phyloP scores from a whole-genome alignment of 2,329 filamentous ascomycete genomes.

The Botrytis aclada region DNA sequence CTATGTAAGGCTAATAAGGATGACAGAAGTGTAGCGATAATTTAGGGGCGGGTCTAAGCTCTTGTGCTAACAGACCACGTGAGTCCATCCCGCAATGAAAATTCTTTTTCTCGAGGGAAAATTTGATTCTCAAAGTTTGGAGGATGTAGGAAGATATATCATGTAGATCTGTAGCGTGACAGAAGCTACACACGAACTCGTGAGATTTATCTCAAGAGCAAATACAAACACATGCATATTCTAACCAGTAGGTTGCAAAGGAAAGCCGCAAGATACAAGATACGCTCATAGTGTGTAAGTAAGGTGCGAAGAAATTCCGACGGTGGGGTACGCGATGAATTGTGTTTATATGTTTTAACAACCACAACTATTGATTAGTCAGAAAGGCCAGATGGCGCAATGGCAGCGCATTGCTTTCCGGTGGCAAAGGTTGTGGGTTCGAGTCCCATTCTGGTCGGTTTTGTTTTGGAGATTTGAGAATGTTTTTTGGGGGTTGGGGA shows the following conservation, averaged over 20 bases:
- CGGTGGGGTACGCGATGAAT: background rate
- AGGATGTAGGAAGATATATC: background rate
- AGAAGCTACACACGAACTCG: background rate
- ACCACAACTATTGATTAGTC: accelerated
- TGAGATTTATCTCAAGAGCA: too few species aligned
- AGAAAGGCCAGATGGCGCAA: conserved; percentile 26
- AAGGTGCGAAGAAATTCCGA: background rate
- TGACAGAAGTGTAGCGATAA: too few species aligned
- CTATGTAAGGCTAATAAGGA: too few species aligned
- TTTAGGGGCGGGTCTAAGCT: background rate
- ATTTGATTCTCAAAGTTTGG: background rate
- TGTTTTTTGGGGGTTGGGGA: background rate
- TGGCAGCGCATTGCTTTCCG: conserved; percentile 35
- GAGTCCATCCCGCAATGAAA: background rate
- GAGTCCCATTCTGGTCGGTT: conserved; percentile 29
- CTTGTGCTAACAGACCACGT: background rate
- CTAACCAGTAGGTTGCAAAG: too few species aligned
- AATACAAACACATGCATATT: too few species aligned
- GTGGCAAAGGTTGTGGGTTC: conserved; percentile 34
- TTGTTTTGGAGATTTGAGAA: background rate
- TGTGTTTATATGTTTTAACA: background rate
- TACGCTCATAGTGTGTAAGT: too few species aligned
- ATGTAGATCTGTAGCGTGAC: background rate
- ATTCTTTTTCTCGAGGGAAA: background rate
- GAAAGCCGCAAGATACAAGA: too few species aligned